Evolutionary conservation across 163 green algal species (phyloP), one percentile per base, ranked within the genome.

Genomic region (Chloroidium sp.): DNA sequence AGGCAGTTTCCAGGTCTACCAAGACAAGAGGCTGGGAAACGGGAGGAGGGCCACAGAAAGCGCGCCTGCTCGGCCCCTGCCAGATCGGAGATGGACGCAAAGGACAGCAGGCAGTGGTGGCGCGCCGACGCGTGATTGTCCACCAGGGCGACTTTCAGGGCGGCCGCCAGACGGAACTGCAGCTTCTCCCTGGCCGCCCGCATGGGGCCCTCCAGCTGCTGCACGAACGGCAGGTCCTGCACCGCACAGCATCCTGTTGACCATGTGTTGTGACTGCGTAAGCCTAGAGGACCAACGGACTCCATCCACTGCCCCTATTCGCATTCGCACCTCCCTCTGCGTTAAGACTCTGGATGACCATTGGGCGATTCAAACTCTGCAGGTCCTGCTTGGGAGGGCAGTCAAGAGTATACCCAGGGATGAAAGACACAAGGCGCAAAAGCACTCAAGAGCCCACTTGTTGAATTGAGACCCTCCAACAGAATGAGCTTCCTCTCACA

Each of bases 181-280:
- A 98, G 89, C 68, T 82, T 64, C 62, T 82, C 86, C 6, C 82
- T 87, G 62, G 83, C 84, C 14, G 77, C 82, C 2, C 85, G 60
- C 68, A 95, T 91, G 62, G 92, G 91, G 0, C 86, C 82, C 84
- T 92, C 84, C 88, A 97, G 87, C 6, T 81, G 61, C 58, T 87
- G 81, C n/a, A 98, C 84, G 80, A 95, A 94, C 2, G 91, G 90
- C 62, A 98, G 88, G 62, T 94, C 89, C 87, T 96, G 88, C 78
- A 90, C 2, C 0, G 60, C 75, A 85, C 14, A 2, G n/a, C n/a
- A 64, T 69, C 2, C 69, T 60, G 14, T 4, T 59, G 59, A 59
- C 3, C 10, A 57, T 76, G 6, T 59, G 69, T 76, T 3, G 12
- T 59, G 69, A 57, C 6, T 10, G 3, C 59, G 69, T 14, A 76